Conservation (phyloP, 345 rosid genomes). For the Trapa bicornis region DNA sequence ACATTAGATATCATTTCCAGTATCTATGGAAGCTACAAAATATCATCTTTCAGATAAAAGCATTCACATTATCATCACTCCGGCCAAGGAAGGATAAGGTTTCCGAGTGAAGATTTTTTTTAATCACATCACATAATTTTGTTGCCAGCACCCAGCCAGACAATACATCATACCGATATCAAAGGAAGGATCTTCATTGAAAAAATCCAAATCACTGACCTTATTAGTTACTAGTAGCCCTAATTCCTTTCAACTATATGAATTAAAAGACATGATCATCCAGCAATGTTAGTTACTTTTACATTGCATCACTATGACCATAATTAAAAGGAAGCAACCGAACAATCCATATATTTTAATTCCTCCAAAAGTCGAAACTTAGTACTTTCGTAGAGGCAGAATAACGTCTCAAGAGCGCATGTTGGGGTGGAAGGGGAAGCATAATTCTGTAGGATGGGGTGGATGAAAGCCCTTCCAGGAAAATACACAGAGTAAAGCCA, state of each 20-base stretch:
- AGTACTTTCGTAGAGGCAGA: background rate
- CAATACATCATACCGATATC: background rate
- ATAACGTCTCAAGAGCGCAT: background rate
- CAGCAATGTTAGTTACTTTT: background rate
- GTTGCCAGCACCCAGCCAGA: background rate
- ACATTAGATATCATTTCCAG: background rate
- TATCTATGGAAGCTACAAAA: background rate
- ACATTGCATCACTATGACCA: background rate
- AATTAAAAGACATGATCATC: background rate
- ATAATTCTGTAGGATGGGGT: background rate
- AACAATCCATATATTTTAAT: background rate
- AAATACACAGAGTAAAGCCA: background rate
- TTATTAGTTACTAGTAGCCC: background rate
- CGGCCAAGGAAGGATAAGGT: background rate
- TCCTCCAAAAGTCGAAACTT: background rate
- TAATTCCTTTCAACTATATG: background rate
- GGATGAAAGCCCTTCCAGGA: background rate
- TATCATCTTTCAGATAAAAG: background rate
- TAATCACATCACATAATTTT: background rate
- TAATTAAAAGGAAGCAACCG: background rate
- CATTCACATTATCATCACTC: background rate
- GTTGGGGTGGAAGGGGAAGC: background rate
- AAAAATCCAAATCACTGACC: background rate
- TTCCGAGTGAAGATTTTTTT: background rate
- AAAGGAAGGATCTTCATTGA: background rate